These are phyloP conservation scores for Cyberlindnera bimundalis DNA, from an alignment of 805 yeast species.

Conservation along the genomic window DNA sequence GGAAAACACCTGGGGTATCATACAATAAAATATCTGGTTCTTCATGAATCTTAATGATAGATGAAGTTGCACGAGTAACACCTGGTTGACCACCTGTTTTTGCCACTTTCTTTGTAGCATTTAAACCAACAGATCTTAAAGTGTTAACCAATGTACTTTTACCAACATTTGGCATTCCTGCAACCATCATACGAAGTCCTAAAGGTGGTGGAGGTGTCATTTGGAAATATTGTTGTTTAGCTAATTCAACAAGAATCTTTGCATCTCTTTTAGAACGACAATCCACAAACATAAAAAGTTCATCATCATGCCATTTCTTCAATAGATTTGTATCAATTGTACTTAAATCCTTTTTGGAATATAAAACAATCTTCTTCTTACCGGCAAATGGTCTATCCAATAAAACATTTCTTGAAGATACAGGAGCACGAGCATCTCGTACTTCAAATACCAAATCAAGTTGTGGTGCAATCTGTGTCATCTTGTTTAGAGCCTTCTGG, in stretches of 20 bases:
- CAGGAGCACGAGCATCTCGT: conserved; percentile 86
- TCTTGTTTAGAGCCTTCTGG: conserved; percentile 64
- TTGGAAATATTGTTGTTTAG: conserved; percentile 41
- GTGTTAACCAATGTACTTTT: conserved; percentile 84
- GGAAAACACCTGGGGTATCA: conserved; percentile 91
- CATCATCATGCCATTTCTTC: conserved; percentile 47
- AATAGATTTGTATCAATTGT: conserved; percentile 38
- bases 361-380: conserved; percentile 55
- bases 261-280: conserved; percentile 51
- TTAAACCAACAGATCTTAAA: conserved; percentile 42
- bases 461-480: conserved; percentile 70
- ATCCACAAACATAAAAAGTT: conserved; percentile 54
- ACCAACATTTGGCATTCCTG: conserved; percentile 98
- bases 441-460: conserved; percentile 80
- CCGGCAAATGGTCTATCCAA: conserved; percentile 61
- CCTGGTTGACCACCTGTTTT: conserved; percentile 87
- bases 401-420: conserved; percentile 77
- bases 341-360: conserved; percentile 72
- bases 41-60: conserved; percentile 58
- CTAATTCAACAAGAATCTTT: conserved; percentile 43
- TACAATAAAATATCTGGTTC: conserved; percentile 66
- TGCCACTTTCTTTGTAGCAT: conserved; percentile 62
- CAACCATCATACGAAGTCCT: conserved; percentile 71
- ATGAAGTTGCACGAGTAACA: conserved; percentile 77
- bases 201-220: conserved; percentile 75